Evolutionary conservation across 805 yeast species (phyloP), one percentile per base, ranked within the genome.

Genomic region (Vanderwaltozyma polyspora): DNA sequence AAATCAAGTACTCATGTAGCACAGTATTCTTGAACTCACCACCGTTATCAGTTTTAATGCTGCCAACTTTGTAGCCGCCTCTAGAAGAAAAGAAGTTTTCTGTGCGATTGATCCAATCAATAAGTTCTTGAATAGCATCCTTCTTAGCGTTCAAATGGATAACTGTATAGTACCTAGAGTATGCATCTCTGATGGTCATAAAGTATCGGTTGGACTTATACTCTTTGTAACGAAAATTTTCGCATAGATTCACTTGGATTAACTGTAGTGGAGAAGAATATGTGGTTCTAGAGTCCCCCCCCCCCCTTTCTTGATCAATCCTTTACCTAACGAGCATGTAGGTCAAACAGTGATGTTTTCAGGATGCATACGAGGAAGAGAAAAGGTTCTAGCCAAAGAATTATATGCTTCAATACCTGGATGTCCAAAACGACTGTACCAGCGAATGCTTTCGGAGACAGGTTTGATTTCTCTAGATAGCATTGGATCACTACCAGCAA

Each of bases 11-110:
- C 1, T 29, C 25, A 17, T 28, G 24, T 2, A 42, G 19, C 1
- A 3, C 12, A 12, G 13, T 6, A 15, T 33, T 40, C 6, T 13
- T 10, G 29, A 42, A 39, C 23, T 39, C 45, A 25, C 31, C 25
- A 23, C 41, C 41, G 19, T 15, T 21, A 8, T 21, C 23, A 10
- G 23, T 8, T 21, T 21, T 7, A 21, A 21, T 10, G 10, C 7
- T 10, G 10, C 10, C 23, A 21, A 21, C 23, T 21, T 21, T 21
- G 23, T 21, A 21, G 10, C 23, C 23, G 10, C 23, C 23, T 8
- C 23, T 7, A 7, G 23, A 21, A 8, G 10, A 21, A 21, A 21
- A 21, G 10, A 8, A 21, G 10, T 21, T 7, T 21, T 21, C 23
- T 7, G 23, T 21, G 10, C 10, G 10, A 8, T 21, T 21, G 23